phyloP scores from a whole-genome alignment of 169 alveolate genomes.

The Eimeria acervulina region DNA sequence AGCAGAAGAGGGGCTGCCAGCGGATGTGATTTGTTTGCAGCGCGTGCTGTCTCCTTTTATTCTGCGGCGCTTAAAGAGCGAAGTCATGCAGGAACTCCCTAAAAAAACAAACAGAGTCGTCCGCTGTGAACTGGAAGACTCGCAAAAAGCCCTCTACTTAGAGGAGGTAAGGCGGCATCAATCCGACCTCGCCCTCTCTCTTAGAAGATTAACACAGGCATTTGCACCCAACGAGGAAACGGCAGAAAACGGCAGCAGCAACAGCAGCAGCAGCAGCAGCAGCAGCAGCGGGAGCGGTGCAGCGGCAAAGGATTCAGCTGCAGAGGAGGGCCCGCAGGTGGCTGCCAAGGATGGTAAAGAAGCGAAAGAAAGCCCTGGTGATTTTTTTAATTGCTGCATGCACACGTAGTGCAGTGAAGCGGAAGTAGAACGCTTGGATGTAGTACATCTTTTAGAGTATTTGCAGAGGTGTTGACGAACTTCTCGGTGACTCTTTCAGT shows the following conservation, averaged over 20 bases:
- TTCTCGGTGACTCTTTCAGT: too few relatives aligned
- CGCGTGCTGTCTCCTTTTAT: constrained; percentile 94
- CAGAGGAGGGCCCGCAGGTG: neutral
- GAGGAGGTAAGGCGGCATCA: constrained; percentile 64
- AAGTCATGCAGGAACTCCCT: constrained; percentile 93
- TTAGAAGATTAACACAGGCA: constrained; percentile 4
- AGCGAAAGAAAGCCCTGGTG: neutral
- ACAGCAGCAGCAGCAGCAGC: constrained; percentile 17
- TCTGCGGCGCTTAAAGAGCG: constrained; percentile 92
- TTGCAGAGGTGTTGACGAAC: too few relatives aligned
- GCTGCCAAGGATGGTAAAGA: constrained; percentile 5
- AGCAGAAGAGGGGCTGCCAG: constrained; percentile 53
- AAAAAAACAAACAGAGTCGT: constrained; percentile 85
- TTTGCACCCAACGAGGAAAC: neutral
- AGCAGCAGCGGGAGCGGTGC: neutral
- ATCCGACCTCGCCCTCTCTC: constrained; percentile 15
- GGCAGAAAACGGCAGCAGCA: neutral
- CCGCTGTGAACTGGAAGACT: constrained; percentile 81
- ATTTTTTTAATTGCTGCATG: neutral
- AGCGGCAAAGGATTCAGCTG: constrained; percentile 28
- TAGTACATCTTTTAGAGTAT: too few relatives aligned
- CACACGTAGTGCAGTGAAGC: too few relatives aligned
- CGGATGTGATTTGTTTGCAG: constrained; percentile 88
- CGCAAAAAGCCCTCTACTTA: constrained; percentile 78
- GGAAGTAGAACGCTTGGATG: too few relatives aligned